Percentiles rank a stretch among this genome's conserved stretches.
These are phyloP conservation scores for Bocquillonia castaneifolia DNA, from an alignment of 441 rosid genomes.

Conservation along the genomic window DNA sequence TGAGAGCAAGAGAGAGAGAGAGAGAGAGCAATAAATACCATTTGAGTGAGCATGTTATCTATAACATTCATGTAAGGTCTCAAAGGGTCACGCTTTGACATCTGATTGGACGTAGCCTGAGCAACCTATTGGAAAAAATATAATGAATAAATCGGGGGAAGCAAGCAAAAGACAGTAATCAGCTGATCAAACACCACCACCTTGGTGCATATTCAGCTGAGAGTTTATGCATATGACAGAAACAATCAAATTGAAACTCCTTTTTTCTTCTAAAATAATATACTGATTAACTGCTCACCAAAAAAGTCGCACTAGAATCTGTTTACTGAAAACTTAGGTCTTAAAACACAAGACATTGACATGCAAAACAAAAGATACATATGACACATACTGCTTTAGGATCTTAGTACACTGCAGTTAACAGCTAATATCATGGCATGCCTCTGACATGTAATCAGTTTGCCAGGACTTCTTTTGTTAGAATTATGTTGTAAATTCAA, in stretches of 20 bases:
- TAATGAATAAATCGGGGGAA: not conserved
- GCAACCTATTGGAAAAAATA: slow-evolving; percentile 60
- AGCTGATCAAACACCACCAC: not conserved
- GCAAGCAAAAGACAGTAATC: not conserved
- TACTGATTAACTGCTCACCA: not conserved
- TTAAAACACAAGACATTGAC: not conserved
- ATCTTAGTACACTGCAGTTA: not conserved
- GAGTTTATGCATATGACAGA: not conserved
- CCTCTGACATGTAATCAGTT: not conserved
- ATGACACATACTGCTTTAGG: not conserved
- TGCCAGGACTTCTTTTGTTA: not conserved
- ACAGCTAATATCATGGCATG: not conserved
- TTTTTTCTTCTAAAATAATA: not conserved
- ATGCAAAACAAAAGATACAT: not conserved
- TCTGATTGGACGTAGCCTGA: slow-evolving; percentile 97
- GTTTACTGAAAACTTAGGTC: not conserved
- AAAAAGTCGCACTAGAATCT: not conserved
- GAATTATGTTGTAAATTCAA: no score
- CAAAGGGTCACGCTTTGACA: slow-evolving; percentile 98
- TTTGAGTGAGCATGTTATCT: slow-evolving; percentile 73
- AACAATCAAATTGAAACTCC: not conserved
- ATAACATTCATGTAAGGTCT: slow-evolving; percentile 96
- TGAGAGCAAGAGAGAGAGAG: not conserved
- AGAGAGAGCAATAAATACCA: slow-evolving; percentile 48
- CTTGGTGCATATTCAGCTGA: not conserved